These are phyloP conservation scores for Emergomyces orientalis DNA, from an alignment of 2,329 filamentous ascomycete genomes.

Conservation along the genomic window DNA sequence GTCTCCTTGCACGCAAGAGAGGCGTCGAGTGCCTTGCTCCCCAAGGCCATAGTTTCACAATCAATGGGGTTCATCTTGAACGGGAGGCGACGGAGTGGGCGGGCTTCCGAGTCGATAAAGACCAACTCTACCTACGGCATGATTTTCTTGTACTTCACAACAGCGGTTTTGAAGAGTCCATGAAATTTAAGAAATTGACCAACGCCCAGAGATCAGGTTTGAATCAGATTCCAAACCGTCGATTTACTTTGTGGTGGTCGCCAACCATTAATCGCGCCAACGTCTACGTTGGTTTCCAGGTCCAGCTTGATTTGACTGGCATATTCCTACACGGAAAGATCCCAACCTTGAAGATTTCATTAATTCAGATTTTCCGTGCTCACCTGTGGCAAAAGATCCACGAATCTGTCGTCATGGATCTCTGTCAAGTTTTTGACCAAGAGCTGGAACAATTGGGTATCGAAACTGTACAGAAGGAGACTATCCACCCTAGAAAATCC, in stretches of 20 bases:
- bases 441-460: slow-evolving; percentile 92
- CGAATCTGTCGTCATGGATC: slow-evolving; percentile 96
- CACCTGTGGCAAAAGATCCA: slow-evolving; percentile 99
- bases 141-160: slow-evolving; percentile 42
- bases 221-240: slow-evolving; percentile 97
- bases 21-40: slow-evolving; percentile 13
- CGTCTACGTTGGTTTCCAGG: slow-evolving; percentile 98
- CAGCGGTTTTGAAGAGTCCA: slow-evolving; percentile 39
- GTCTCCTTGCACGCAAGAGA: slow-evolving; percentile 16
- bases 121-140: slow-evolving; percentile 44
- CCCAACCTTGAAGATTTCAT: slow-evolving; percentile 90
- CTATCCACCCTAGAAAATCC: slow-evolving; percentile 95
- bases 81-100: slow-evolving; percentile 39
- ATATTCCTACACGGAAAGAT: slow-evolving; percentile 99
- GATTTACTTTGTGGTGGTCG: slow-evolving; percentile 97
- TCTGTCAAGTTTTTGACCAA: slow-evolving; percentile 97
- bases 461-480: slow-evolving; percentile 97
- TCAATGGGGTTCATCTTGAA: slow-evolving; percentile 39
- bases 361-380: slow-evolving; percentile 98
- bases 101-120: slow-evolving; percentile 44
- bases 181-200: slow-evolving; percentile 99
- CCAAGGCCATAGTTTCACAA: slow-evolving; percentile 29
- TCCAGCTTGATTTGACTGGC: slow-evolving; percentile 92
- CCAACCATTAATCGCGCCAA: slow-evolving; percentile 90
- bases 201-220: slow-evolving; percentile 95